These are phyloP conservation scores for Chytriomyces sp. DNA, from an alignment of 192 early-diverging fungal species.

Conservation along the genomic window DNA sequence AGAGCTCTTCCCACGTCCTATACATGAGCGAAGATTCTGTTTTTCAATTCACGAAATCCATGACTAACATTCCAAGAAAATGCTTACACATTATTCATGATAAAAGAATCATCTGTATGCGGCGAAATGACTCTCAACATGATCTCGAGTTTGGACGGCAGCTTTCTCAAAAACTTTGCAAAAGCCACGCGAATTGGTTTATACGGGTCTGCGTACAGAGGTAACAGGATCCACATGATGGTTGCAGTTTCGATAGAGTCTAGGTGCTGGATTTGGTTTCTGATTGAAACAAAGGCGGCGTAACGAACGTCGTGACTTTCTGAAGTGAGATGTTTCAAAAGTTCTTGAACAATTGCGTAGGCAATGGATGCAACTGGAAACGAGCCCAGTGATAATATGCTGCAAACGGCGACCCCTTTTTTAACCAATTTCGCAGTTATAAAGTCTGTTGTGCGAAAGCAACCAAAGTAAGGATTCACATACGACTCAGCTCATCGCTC, in stretches of 20 bases:
- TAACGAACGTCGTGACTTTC: constrained; percentile 37
- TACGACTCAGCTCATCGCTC: constrained; percentile 47
- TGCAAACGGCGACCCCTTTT: constrained; percentile 44
- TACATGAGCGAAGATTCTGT: neutral
- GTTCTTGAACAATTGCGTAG: constrained; percentile 49
- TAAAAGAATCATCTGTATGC: constrained; percentile 55
- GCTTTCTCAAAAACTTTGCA: constrained; percentile 48
- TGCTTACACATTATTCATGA: constrained; percentile 45
- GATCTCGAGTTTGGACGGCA: constrained; percentile 45
- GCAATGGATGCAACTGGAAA: constrained; percentile 38
- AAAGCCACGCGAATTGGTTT: constrained; percentile 50
- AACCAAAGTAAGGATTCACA: constrained; percentile 9
- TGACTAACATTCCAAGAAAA: neutral
- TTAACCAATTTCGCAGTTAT: neutral
- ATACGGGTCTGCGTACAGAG: constrained; percentile 59
- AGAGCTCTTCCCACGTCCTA: constrained; percentile 56
- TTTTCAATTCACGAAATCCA: neutral
- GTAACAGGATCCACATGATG: constrained; percentile 56
- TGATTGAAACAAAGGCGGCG: constrained; percentile 48
- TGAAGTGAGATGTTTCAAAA: constrained; percentile 45
- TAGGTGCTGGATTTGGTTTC: constrained; percentile 47
- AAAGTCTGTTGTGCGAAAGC: neutral
- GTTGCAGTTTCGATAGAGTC: constrained; percentile 39
- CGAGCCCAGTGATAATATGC: constrained; percentile 43
- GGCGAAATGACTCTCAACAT: constrained; percentile 45